Evolutionary conservation across 139 green algal genomes (phyloP).

Genomic region (Penium margaritaceum): DNA sequence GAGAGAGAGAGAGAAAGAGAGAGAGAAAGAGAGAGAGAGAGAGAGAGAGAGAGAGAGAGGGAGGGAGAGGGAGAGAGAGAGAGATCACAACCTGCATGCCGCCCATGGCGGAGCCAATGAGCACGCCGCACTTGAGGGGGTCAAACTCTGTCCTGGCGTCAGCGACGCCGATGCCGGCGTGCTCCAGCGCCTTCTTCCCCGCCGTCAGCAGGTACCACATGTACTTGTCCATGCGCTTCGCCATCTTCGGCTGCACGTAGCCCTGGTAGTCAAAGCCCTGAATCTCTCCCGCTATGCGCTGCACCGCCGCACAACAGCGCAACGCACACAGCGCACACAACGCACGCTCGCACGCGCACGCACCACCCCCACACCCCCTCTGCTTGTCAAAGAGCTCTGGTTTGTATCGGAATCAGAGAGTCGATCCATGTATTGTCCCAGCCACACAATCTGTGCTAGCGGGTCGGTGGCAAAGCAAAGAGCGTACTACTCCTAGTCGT

Average conservation of each 20-base stretch:
- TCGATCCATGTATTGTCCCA: too few species aligned
- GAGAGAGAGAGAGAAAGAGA: too few species aligned
- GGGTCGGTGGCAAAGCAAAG: too few species aligned
- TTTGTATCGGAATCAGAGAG: too few species aligned
- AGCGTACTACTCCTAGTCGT: too few species aligned
- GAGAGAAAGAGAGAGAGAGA: too few species aligned
- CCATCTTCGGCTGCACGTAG: slow-evolving; percentile 91
- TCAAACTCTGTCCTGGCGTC: slow-evolving; percentile 78
- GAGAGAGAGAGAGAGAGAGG: too few species aligned
- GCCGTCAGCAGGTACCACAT: slow-evolving; percentile 82
- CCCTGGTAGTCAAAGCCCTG: slow-evolving; percentile 68
- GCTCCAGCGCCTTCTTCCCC: slow-evolving; percentile 70
- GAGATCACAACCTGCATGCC: slow-evolving; percentile 57
- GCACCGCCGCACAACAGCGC: too few species aligned
- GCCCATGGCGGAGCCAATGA: slow-evolving; percentile 91
- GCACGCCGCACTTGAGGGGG: slow-evolving; percentile 70
- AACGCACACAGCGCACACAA: background rate
- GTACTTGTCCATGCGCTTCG: slow-evolving; percentile 88
- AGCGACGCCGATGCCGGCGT: slow-evolving; percentile 29
- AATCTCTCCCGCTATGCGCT: slow-evolving; percentile 87
- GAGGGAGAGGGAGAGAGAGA: too few species aligned
- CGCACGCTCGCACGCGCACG: background rate
- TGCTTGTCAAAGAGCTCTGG: too few species aligned
- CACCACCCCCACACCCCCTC: too few species aligned
- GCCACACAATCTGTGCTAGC: too few species aligned